A percentile compares a stretch with the other conserved stretches of the same genome.
Conservation (phyloP, 257 asterid genomes). For the Solanum megistacrolobum region DNA sequence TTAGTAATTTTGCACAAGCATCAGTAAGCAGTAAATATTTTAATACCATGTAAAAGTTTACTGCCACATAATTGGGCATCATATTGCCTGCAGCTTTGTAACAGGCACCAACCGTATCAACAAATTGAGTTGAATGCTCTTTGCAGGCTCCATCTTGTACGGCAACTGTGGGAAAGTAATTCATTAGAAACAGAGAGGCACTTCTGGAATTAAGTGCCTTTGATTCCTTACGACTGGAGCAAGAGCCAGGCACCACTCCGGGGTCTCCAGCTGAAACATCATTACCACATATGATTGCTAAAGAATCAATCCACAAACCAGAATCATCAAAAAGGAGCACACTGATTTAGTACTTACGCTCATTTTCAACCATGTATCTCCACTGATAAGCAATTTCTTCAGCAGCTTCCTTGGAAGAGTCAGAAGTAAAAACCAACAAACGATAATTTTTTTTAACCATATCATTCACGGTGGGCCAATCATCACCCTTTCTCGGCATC, state of each 20-base stretch:
- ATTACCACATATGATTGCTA: conserved; percentile 9
- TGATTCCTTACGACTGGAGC: conserved; percentile 86
- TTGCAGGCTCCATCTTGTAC: conserved; percentile 85
- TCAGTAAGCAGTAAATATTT: not conserved
- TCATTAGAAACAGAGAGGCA: conserved; percentile 68
- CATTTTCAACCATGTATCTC: conserved; percentile 94
- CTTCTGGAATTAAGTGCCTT: conserved; percentile 70
- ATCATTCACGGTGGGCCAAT: conserved; percentile 71
- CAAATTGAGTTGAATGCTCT: conserved; percentile 72
- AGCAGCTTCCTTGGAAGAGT: conserved; percentile 72
- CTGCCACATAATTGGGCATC: conserved; percentile 88
- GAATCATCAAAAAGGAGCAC: not conserved
- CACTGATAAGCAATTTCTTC: conserved; percentile 96
- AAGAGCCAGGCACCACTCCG: conserved; percentile 66
- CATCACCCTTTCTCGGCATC: conserved; percentile 87
- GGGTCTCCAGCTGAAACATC: conserved; percentile 85
- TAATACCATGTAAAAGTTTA: conserved; percentile 93
- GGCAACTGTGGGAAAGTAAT: conserved; percentile 86
- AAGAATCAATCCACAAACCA: conserved; percentile 5
- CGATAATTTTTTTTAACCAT: conserved; percentile 71
- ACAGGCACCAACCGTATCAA: conserved; percentile 60
- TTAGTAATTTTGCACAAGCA: not conserved
- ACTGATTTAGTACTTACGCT: conserved; percentile 38
- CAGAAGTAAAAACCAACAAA: conserved; percentile 86
- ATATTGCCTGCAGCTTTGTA: conserved; percentile 73